These are phyloP conservation scores for Fraxinus sp. DNA, from an alignment of 305 asterid species.

Conservation along the genomic window DNA sequence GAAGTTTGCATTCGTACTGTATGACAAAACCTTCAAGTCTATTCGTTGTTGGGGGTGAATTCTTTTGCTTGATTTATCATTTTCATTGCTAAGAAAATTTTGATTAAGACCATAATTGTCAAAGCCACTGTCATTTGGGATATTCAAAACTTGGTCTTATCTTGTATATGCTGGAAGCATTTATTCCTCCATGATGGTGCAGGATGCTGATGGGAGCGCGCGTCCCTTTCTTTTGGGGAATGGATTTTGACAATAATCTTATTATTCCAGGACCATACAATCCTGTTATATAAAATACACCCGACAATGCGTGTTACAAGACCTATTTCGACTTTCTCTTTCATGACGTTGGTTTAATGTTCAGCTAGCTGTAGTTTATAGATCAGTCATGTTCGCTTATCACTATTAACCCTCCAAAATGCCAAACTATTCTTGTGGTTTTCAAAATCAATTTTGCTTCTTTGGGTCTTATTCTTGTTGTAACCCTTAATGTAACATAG, in stretches of 20 bases:
- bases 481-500: not conserved
- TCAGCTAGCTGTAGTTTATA: too few relatives aligned
- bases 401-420: too few relatives aligned
- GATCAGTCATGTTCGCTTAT: not conserved
- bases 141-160: not conserved
- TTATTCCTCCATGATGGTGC: not conserved
- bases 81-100: not conserved
- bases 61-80: not conserved
- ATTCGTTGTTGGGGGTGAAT: conserved; percentile 21
- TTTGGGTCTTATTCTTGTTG: too few relatives aligned
- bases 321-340: too few relatives aligned
- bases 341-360: too few relatives aligned
- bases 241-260: conserved; percentile 19
- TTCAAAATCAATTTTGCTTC: too few relatives aligned
- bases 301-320: not conserved
- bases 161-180: not conserved
- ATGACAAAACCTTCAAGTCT: conserved; percentile 18
- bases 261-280: too few relatives aligned
- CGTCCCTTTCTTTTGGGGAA: conserved; percentile 32
- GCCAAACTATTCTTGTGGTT: too few relatives aligned
- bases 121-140: not conserved
- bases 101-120: not conserved
- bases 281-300: too few relatives aligned
- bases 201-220: conserved; percentile 30
- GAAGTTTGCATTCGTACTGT: conserved; percentile 27